Base-by-base conservation (phyloP, 352 stramenopile genomes). In the Pythium oligandrum region DNA sequence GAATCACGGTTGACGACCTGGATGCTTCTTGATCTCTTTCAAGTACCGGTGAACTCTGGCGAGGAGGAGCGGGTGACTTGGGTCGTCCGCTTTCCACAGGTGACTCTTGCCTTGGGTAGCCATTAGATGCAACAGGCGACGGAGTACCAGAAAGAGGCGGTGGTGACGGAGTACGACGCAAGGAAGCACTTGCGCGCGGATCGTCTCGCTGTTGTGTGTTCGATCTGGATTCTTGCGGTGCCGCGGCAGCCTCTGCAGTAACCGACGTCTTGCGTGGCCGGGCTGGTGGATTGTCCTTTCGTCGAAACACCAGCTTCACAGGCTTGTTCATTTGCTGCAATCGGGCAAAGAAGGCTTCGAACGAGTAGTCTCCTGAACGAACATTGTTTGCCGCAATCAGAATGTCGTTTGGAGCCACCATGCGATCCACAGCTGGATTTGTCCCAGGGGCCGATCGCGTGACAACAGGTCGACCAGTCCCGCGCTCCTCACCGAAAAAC, bases 311-410 rank as follows among this genome's bases (percentile, higher is more conserved):
- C 4, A 95, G 62, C 17, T 71, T 71, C 5, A 95, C 83, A 3
- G 84, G 84, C 50, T 95, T 95, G 50, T 80, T 85, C 82, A 92
- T 90, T 32, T 95, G 77, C 48, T 93, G 82, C 4, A 95, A 60
- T 3, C 78, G 63, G 30, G 73, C 73, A 53, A 95, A 95, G 51
- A 95, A 95, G 3, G 77, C 69, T 49, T 90, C 78, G 30, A 95
- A 95, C 51, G 75, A 73, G 52, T 82, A 88, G 36, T 91, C 77
- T 1, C 64, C 64, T 3, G 82, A 90, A 34, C 71, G 65, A 26
- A 95, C 69, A 26, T 70, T 70, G 48, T 95, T 95, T 0, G 84
- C 84, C 3, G 78, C 87, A 30, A 95, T 59, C 4, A 95, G 71
- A 31, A 79, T 88, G 55, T 95, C 84, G 42, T 90, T 86, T 26